Percentiles rank a stretch among this genome's conserved stretches.
Conservation (phyloP, 345 rosid genomes). For the Arabidopsis suecica region DNA sequence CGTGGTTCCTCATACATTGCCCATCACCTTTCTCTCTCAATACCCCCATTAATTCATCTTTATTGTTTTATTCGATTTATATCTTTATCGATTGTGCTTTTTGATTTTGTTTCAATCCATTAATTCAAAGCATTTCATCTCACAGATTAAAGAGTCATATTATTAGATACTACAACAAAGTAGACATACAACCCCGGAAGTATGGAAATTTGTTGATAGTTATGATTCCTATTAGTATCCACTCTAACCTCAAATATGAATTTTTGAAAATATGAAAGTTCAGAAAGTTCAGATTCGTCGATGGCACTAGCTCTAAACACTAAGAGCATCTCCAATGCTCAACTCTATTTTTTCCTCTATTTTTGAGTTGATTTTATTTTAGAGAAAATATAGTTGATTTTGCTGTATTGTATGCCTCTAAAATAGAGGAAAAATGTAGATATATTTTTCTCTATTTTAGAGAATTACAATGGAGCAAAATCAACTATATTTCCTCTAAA, state of each 20-base stretch:
- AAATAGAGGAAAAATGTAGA: too few relatives aligned
- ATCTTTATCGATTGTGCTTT: neutral
- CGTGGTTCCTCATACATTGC: conserved; percentile 43
- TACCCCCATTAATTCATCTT: conserved; percentile 17
- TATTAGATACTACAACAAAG: neutral
- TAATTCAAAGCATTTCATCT: conserved; percentile 13
- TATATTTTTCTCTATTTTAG: too few relatives aligned
- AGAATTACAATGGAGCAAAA: too few relatives aligned
- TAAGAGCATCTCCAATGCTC: too few relatives aligned
- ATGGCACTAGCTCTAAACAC: too few relatives aligned
- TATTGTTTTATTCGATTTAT: conserved; percentile 1
- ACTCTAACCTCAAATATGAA: too few relatives aligned
- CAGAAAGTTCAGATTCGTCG: neutral
- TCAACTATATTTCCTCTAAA: too few relatives aligned
- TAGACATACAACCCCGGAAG: neutral
- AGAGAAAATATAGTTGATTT: too few relatives aligned
- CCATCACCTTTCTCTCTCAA: conserved; percentile 40
- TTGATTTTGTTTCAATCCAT: conserved; percentile 11
- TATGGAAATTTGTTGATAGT: neutral
- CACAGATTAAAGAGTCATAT: neutral
- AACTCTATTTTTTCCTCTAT: too few relatives aligned
- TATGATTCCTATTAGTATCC: neutral
- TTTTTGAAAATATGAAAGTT: too few relatives aligned
- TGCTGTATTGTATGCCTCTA: too few relatives aligned
- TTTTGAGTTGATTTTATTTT: too few relatives aligned